phyloP scores from a whole-genome alignment of 177 flowering plant genomes.

The Telopea speciosissima region DNA sequence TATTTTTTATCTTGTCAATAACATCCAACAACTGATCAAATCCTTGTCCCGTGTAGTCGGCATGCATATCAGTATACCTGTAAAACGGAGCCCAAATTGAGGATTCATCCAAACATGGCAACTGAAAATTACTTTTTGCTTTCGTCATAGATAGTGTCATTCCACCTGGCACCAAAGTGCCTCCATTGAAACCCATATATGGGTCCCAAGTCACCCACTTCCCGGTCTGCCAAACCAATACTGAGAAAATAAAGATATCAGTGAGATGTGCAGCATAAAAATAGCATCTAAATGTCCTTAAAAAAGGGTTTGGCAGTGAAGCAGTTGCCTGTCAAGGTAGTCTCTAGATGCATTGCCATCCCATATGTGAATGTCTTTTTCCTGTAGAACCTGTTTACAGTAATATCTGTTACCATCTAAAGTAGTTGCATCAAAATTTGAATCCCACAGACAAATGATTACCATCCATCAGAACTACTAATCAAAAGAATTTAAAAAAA shows the following conservation, averaged over 20 bases:
- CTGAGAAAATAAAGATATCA: conserved; percentile 33
- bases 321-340: conserved; percentile 60
- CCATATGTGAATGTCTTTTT: conserved; percentile 83
- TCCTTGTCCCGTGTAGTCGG: conserved; percentile 93
- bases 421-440: neutral
- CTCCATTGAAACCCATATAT: conserved; percentile 97
- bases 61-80: conserved; percentile 93
- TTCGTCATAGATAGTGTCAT: neutral
- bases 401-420: neutral
- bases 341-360: conserved; percentile 87
- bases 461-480: too few relatives aligned
- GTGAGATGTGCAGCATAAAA: neutral
- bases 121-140: neutral
- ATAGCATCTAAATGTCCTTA: neutral
- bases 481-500: too few relatives aligned
- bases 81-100: conserved; percentile 7
- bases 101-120: neutral
- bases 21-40: conserved; percentile 91
- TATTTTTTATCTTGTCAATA: conserved; percentile 70
- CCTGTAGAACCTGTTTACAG: conserved; percentile 57
- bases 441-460: neutral
- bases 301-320: neutral
- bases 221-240: conserved; percentile 68
- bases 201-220: conserved; percentile 97
- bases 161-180: conserved; percentile 95